Conservation (phyloP, 768 basidiomycete species). For the Naematelia encephala region DNA sequence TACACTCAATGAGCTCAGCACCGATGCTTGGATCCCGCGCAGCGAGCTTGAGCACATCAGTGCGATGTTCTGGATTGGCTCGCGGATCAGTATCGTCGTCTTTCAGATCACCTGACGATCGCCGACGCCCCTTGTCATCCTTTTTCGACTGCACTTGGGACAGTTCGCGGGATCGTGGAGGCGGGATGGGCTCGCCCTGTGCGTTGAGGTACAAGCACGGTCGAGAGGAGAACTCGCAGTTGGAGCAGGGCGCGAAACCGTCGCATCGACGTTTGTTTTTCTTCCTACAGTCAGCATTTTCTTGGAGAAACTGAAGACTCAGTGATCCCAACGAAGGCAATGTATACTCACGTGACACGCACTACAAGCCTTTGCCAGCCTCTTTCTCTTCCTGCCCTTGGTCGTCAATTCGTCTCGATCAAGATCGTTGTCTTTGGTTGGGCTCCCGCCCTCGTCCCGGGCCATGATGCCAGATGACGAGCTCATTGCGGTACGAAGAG, state of each 20-base stretch:
- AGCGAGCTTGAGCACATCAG: constrained; percentile 23
- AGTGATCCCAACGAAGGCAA: no score
- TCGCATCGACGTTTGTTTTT: constrained; percentile 51
- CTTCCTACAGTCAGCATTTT: constrained; percentile 12
- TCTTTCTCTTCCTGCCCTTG: constrained; percentile 49
- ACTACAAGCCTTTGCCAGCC: constrained; percentile 49
- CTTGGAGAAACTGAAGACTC: no score
- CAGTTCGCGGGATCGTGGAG: constrained; percentile 40
- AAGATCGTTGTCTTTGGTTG: constrained; percentile 3
- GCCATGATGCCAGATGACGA: background rate
- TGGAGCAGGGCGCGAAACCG: constrained; percentile 50
- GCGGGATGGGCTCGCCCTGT: constrained; percentile 46
- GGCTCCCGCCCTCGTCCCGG: background rate
- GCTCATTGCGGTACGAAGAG: background rate
- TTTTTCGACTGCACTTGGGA: background rate
- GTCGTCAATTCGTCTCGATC: constrained; percentile 45
- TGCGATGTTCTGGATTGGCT: constrained; percentile 7
- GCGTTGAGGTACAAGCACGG: constrained; percentile 48
- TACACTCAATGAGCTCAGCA: constrained; percentile 46
- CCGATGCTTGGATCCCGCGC: constrained; percentile 34
- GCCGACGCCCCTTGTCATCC: background rate
- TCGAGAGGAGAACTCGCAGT: constrained; percentile 49
- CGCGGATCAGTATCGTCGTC: constrained; percentile 5
- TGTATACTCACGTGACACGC: constrained; percentile 50
- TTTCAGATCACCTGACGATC: background rate